Evolutionary conservation across 2,329 filamentous ascomycete species (phyloP), one percentile per base, ranked within the genome.

Genomic region (Helotiales sp.): DNA sequence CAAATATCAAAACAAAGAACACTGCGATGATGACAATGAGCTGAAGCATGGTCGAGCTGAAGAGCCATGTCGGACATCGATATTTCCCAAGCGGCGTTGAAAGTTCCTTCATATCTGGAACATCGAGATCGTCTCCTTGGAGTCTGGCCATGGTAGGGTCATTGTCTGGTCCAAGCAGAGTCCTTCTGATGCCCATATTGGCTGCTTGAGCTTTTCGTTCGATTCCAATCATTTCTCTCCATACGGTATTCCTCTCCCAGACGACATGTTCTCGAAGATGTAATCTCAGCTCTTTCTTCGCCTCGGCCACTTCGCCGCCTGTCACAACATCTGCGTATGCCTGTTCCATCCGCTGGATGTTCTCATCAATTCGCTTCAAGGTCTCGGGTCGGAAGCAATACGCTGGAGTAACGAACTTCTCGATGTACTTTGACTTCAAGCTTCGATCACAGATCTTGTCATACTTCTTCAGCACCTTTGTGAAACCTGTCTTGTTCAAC

Each of bases 161-260:
- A 17, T 84, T 83, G 31, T 89, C 88, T 25, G 84, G 82, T 4
- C 93, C 93, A 2, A 98, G 83, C 54, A 98, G 80, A 0, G 91
- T 90, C 63, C 89, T 86, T 22, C 84, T 77, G 51, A 90, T 78
- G 40, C 95, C 95, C 63, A 99, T 82, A 66, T 93, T 95, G 8
- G 93, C 93, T 8, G 95, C 96, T 75, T 98, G 93, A 1, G 91
- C 91, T 71, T 96, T 93, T 22, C 95, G 84, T 77, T 99, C 96
- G 66, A 99, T 93, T 53, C 93, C 95, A 71, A 99, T 99, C 85
- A 99, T 95, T 68, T 99, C 95, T 75, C 96, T 82, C 95, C 95
- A 99, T 17, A 99, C 95, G 0, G 95, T 99, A 71, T 99, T 99
- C 57, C 95, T 85, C 73, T 99, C 96, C 96, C 95, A 99, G 0